Evolutionary conservation across 176 grass and related monocot species (phyloP).

Genomic region (Microstegium vimineum): DNA sequence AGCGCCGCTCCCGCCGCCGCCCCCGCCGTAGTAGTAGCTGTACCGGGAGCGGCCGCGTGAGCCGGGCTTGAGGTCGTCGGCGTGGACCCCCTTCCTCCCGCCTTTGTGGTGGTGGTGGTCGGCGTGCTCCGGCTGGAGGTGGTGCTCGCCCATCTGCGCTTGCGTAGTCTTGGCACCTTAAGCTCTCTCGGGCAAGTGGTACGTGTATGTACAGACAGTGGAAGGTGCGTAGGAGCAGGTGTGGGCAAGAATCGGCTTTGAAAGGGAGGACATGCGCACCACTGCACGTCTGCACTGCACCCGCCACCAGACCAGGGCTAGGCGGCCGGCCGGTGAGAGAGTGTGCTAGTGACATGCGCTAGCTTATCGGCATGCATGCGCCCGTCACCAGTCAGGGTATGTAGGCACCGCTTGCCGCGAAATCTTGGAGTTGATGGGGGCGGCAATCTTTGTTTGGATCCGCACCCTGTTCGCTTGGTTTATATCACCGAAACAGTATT

Average conservation of each 20-base stretch:
- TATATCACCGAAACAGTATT: too few species aligned
- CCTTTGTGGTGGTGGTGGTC: neutral
- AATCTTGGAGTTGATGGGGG: too few species aligned
- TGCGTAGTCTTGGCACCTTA: neutral
- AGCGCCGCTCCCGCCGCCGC: neutral
- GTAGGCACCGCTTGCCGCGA: slow-evolving; percentile 3
- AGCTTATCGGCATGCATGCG: neutral
- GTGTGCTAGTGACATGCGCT: neutral
- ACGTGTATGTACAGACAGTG: neutral
- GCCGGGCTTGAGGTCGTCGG: slow-evolving; percentile 20
- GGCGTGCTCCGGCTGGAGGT: slow-evolving; percentile 38
- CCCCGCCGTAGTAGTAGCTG: slow-evolving; percentile 4
- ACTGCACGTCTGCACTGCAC: too few species aligned
- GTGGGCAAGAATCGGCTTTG: neutral
- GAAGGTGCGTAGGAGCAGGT: too few species aligned
- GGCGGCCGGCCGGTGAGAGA: too few species aligned
- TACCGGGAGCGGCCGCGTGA: slow-evolving; percentile 8
- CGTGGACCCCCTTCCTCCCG: slow-evolving; percentile 20
- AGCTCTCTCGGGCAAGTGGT: neutral
- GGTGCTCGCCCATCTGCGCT: slow-evolving; percentile 26
- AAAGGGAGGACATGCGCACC: too few species aligned
- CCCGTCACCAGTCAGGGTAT: neutral
- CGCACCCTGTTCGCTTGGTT: neutral
- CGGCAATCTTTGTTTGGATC: slow-evolving; percentile 17
- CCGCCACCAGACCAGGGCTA: too few species aligned